phyloP scores from a whole-genome alignment of 148 eudicot genomes.

The Rhododendron ovatum region DNA sequence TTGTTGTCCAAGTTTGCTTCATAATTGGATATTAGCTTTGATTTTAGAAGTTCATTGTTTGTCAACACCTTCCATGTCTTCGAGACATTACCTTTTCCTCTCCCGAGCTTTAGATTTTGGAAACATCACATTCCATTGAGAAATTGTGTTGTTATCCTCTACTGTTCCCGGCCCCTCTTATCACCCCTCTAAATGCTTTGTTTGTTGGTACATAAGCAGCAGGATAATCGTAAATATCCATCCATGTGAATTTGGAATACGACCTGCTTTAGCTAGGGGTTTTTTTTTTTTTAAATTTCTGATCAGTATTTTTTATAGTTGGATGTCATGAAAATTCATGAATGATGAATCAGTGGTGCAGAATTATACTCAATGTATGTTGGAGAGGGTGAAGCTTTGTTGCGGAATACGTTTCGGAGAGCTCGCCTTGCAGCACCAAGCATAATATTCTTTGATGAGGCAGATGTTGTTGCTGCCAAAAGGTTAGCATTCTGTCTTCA shows the following conservation, averaged over 20 bases:
- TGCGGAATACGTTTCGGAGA: slow-evolving; percentile 83
- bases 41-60: neutral
- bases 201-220: neutral
- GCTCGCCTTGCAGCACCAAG: slow-evolving; percentile 98
- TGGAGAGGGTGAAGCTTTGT: slow-evolving; percentile 94
- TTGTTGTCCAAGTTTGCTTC: neutral
- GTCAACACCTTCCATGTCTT: neutral
- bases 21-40: neutral
- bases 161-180: neutral
- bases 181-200: neutral
- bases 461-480: slow-evolving; percentile 77
- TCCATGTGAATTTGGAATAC: neutral
- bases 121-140: neutral
- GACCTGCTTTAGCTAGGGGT: neutral
- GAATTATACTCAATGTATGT: slow-evolving; percentile 90
- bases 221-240: neutral
- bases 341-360: slow-evolving; percentile 64
- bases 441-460: slow-evolving; percentile 93
- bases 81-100: neutral
- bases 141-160: neutral
- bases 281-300: neutral
- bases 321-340: slow-evolving; percentile 10
- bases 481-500: slow-evolving; percentile 33
- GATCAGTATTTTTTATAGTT: neutral
- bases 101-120: neutral